A percentile compares a stretch with the other conserved stretches of the same genome.
Conservation (phyloP, 2,329 filamentous ascomycete species). For the Fusarium caatingaense region DNA sequence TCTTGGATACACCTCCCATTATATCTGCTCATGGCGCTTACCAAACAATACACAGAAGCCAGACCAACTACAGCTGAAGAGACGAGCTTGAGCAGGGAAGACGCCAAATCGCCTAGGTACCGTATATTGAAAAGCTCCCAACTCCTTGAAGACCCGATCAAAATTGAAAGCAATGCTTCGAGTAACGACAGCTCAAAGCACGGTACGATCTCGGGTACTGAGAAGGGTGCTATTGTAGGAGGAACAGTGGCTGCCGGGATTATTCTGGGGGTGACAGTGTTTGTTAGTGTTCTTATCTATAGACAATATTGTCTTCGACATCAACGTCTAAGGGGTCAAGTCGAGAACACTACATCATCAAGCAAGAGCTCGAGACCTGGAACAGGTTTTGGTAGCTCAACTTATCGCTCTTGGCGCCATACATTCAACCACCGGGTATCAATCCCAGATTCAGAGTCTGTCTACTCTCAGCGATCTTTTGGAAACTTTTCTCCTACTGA, state of each 20-base stretch:
- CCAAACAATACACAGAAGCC: slow-evolving; percentile 13
- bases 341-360: neutral
- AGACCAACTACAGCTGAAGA: slow-evolving; percentile 7
- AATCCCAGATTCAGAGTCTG: slow-evolving; percentile 18
- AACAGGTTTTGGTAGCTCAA: neutral
- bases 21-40: slow-evolving; percentile 10
- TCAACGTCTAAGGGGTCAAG: neutral
- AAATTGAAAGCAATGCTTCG: neutral
- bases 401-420: slow-evolving; percentile 13
- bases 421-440: slow-evolving; percentile 32
- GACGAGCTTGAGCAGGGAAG: neutral
- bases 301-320: slow-evolving; percentile 17
- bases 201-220: neutral
- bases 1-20: slow-evolving; percentile 9
- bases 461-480: slow-evolving; percentile 33
- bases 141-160: neutral
- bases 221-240: slow-evolving; percentile 35
- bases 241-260: slow-evolving; percentile 35
- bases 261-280: slow-evolving; percentile 29
- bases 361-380: neutral
- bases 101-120: slow-evolving; percentile 9
- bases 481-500: slow-evolving; percentile 14
- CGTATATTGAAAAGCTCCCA: neutral
- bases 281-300: slow-evolving; percentile 33
- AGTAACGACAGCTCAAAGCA: slow-evolving; percentile 1